These are phyloP conservation scores for Tetracladium setigerum DNA, from an alignment of 495 filamentous ascomycete species.

Conservation along the genomic window DNA sequence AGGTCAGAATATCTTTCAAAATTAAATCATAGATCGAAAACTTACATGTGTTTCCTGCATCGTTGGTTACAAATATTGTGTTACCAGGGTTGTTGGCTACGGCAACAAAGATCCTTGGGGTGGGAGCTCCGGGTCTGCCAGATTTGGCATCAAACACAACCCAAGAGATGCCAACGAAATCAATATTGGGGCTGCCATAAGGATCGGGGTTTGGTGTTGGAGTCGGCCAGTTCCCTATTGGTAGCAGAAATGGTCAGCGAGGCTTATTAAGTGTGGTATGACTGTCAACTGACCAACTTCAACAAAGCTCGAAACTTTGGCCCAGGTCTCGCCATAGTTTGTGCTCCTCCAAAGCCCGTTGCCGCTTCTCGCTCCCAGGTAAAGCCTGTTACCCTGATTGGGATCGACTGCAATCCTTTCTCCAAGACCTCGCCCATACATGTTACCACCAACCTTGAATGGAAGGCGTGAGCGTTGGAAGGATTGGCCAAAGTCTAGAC, in stretches of 20 bases:
- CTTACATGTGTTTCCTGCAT: no score
- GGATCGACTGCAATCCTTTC: constrained; percentile 52
- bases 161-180: constrained; percentile 36
- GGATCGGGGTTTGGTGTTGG: no score
- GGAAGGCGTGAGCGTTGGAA: constrained; percentile 36
- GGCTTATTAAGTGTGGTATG: no score
- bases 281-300: no score
- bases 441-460: constrained; percentile 53
- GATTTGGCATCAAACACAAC: constrained; percentile 48
- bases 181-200: no score
- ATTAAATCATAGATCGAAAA: no score
- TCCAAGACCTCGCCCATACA: constrained; percentile 52
- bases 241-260: no score
- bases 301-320: constrained; percentile 47
- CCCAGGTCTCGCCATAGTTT: constrained; percentile 45
- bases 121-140: constrained; percentile 32
- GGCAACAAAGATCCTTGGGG: constrained; percentile 49
- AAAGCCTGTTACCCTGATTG: constrained; percentile 42
- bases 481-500: constrained; percentile 38
- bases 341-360: constrained; percentile 51
- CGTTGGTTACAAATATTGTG: no score
- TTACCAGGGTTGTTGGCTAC: no score
- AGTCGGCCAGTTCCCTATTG: no score
- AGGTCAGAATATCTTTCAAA: no score
- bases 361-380: constrained; percentile 47